A percentile compares a stretch with the other conserved stretches of the same genome.
Evolutionary conservation across 1,284 basidiomycete species (phyloP).

Genomic region (Apiotrichum porosum): DNA sequence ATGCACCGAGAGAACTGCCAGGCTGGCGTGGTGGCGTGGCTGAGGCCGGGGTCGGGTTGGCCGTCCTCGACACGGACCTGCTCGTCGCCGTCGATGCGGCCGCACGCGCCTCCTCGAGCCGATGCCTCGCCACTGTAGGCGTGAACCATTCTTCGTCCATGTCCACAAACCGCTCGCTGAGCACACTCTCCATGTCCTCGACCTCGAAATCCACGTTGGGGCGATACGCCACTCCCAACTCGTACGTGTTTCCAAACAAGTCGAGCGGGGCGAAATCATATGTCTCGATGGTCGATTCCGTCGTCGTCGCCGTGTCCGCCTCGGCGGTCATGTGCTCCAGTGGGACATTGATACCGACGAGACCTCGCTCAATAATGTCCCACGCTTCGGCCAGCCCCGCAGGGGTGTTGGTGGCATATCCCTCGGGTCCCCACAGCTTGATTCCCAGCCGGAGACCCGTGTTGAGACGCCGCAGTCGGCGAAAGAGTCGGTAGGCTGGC

Average conservation of each 20-base stretch:
- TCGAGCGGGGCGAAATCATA: constrained; percentile 36
- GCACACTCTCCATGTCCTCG: constrained; percentile 43
- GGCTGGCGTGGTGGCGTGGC: not conserved
- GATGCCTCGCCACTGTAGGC: constrained; percentile 40
- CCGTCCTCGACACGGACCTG: not conserved
- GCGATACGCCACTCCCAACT: constrained; percentile 33
- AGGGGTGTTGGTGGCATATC: constrained; percentile 24
- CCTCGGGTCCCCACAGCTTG: constrained; percentile 47
- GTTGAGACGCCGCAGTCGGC: constrained; percentile 36
- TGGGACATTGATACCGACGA: constrained; percentile 35
- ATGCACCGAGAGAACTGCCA: not conserved
- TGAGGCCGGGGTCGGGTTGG: not conserved
- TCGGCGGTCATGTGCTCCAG: constrained; percentile 28
- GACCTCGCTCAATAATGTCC: constrained; percentile 43
- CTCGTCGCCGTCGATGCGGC: constrained; percentile 1
- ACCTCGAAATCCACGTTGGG: constrained; percentile 42
- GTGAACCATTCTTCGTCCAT: constrained; percentile 50
- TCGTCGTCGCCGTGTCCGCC: constrained; percentile 1
- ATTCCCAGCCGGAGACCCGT: constrained; percentile 43
- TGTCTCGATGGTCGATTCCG: constrained; percentile 10
- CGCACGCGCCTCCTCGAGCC: constrained; percentile 20
- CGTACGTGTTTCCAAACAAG: constrained; percentile 39
- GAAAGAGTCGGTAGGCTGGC: constrained; percentile 40
- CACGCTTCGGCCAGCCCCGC: constrained; percentile 39
- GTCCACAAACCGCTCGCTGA: constrained; percentile 43